Percentiles rank a stretch among this genome's conserved stretches.
Evolutionary conservation across 495 filamentous ascomycete species (phyloP).

Genomic region (Apiosordaria backusii): DNA sequence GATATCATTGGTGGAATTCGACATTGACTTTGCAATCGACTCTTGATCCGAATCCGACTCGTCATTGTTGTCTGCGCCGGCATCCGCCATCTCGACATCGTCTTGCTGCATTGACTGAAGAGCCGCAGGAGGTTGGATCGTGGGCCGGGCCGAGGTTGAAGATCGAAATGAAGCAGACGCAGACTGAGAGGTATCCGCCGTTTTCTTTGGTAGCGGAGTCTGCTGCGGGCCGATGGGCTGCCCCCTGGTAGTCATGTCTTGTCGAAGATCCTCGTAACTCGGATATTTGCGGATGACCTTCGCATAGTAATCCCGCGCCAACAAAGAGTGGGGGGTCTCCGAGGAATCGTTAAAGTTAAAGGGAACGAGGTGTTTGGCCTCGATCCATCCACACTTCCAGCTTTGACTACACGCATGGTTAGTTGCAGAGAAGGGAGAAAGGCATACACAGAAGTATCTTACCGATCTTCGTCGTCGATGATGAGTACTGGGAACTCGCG

Average conservation of each 20-base stretch:
- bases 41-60: constrained; percentile 15
- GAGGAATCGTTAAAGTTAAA: constrained; percentile 29
- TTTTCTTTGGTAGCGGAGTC: neutral
- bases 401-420: constrained; percentile 3
- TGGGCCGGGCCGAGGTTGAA: neutral
- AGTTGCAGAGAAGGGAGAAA: neutral
- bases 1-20: constrained; percentile 19
- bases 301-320: constrained; percentile 21
- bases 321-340: constrained; percentile 16
- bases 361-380: constrained; percentile 21
- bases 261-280: constrained; percentile 9
- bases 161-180: neutral
- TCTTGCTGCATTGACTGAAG: neutral
- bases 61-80: constrained; percentile 4
- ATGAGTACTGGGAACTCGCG: constrained; percentile 45
- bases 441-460: constrained; percentile 6
- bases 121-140: neutral
- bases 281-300: constrained; percentile 1
- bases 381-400: constrained; percentile 29
- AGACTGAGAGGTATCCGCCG: neutral
- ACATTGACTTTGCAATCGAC: constrained; percentile 7
- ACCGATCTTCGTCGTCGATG: constrained; percentile 31
- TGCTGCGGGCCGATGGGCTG: neutral
- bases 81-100: constrained; percentile 19
- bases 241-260: neutral